Evolutionary conservation across 371 early-diverging fungal genomes (phyloP).

Genomic region (Entomophthora muscae): DNA sequence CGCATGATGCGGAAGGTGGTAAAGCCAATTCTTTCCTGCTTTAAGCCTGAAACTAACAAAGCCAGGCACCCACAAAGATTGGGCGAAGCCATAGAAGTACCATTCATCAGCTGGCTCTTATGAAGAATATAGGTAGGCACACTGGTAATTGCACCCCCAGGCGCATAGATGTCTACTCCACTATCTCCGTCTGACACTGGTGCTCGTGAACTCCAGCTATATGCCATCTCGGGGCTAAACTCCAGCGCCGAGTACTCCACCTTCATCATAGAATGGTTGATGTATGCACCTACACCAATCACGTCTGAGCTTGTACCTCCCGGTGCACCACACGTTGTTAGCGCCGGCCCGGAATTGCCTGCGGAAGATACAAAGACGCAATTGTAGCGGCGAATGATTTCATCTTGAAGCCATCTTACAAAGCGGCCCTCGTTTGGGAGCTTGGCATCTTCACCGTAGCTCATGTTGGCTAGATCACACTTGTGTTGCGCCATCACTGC

Average conservation of each 20-base stretch:
- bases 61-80: constrained; percentile 76
- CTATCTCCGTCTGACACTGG: constrained; percentile 73
- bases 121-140: constrained; percentile 74
- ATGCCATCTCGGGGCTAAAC: constrained; percentile 51
- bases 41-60: constrained; percentile 62
- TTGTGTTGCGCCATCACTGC: constrained; percentile 53
- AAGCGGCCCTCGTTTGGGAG: constrained; percentile 61
- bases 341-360: constrained; percentile 84
- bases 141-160: constrained; percentile 84
- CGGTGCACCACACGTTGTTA: constrained; percentile 73
- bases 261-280: constrained; percentile 65
- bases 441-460: constrained; percentile 72
- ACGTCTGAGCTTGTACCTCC: constrained; percentile 58
- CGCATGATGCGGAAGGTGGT: constrained; percentile 68
- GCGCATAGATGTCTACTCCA: constrained; percentile 74
- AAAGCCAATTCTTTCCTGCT: constrained; percentile 37
- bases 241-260: constrained; percentile 74
- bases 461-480: constrained; percentile 88
- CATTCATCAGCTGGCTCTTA: constrained; percentile 69
- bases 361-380: constrained; percentile 78
- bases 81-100: constrained; percentile 82
- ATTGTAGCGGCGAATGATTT: constrained; percentile 63
- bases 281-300: constrained; percentile 85
- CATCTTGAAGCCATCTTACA: constrained; percentile 53
- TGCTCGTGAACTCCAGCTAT: constrained; percentile 82